These are phyloP conservation scores for Dactylella cylindrospora DNA, from an alignment of 2,329 filamentous ascomycete genomes.

Conservation along the genomic window DNA sequence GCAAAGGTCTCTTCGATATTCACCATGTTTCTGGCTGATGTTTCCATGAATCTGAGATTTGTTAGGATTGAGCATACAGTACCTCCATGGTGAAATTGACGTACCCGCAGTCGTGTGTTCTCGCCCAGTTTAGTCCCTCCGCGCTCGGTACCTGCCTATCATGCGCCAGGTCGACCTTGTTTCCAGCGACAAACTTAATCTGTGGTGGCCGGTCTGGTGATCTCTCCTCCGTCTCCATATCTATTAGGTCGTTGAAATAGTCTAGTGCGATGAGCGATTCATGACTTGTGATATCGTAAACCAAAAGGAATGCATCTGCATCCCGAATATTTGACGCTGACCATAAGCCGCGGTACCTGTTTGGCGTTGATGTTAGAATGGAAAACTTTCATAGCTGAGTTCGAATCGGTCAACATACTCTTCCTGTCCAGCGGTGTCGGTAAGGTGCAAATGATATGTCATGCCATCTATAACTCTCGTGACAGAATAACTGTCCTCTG, in stretches of 20 bases:
- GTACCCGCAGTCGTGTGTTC: slow-evolving; percentile 66
- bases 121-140: slow-evolving; percentile 74
- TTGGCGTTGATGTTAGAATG: slow-evolving; percentile 15
- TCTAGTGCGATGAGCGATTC: slow-evolving; percentile 70
- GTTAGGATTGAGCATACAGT: slow-evolving; percentile 2
- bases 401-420: slow-evolving; percentile 54
- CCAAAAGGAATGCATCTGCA: slow-evolving; percentile 79
- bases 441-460: slow-evolving; percentile 74
- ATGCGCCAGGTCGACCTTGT: slow-evolving; percentile 79
- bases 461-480: slow-evolving; percentile 76
- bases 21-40: slow-evolving; percentile 77
- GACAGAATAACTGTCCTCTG: slow-evolving; percentile 82
- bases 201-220: slow-evolving; percentile 56
- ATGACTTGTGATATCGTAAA: slow-evolving; percentile 79
- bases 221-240: slow-evolving; percentile 71
- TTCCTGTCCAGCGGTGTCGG: slow-evolving; percentile 71
- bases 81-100: too few species aligned
- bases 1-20: slow-evolving; percentile 90
- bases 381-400: slow-evolving; percentile 4
- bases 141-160: slow-evolving; percentile 69
- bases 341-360: slow-evolving; percentile 76
- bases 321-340: slow-evolving; percentile 70
- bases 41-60: slow-evolving; percentile 71
- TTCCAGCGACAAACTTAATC: slow-evolving; percentile 80
- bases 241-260: slow-evolving; percentile 80